phyloP scores from a whole-genome alignment of 1,284 basidiomycete genomes.

The Mycosarcoma mackinlayi region DNA sequence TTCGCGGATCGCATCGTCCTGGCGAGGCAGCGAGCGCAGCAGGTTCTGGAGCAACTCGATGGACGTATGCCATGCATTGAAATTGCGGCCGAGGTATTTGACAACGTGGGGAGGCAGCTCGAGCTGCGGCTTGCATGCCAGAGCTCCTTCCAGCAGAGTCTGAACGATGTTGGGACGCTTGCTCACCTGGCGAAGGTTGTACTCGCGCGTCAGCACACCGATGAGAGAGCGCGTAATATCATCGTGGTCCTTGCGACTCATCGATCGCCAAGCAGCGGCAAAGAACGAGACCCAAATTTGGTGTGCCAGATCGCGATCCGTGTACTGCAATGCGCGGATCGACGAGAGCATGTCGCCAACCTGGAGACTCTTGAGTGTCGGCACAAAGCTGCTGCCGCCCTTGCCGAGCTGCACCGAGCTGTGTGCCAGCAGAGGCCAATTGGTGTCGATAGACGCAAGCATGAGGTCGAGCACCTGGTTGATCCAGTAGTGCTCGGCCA shows the following conservation, averaged over 20 bases:
- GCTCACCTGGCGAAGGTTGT: slow-evolving; percentile 88
- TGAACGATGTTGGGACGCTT: slow-evolving; percentile 95
- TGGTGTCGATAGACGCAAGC: slow-evolving; percentile 73
- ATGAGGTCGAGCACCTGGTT: slow-evolving; percentile 89
- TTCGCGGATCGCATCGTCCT: slow-evolving; percentile 84
- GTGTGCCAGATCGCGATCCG: slow-evolving; percentile 82
- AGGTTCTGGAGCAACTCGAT: slow-evolving; percentile 86
- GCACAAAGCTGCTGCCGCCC: slow-evolving; percentile 48
- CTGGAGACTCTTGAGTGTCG: slow-evolving; percentile 41
- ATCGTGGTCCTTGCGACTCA: slow-evolving; percentile 85
- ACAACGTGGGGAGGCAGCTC: slow-evolving; percentile 92
- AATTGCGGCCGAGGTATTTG: slow-evolving; percentile 96
- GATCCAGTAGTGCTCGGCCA: slow-evolving; percentile 95
- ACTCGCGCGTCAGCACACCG: slow-evolving; percentile 89
- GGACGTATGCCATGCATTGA: slow-evolving; percentile 91
- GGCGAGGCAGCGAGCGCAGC: slow-evolving; percentile 74
- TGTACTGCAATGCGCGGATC: slow-evolving; percentile 84
- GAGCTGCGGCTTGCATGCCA: slow-evolving; percentile 85
- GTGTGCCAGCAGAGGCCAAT: slow-evolving; percentile 47
- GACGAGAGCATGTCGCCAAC: slow-evolving; percentile 70
- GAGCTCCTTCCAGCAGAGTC: slow-evolving; percentile 85
- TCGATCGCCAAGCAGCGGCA: slow-evolving; percentile 85
- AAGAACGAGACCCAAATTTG: slow-evolving; percentile 91
- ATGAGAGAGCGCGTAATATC: slow-evolving; percentile 92
- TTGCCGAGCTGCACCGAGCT: slow-evolving; percentile 31